Evolutionary conservation across 2,329 filamentous ascomycete species (phyloP), one percentile per base, ranked within the genome.

Genomic region (Aotearoamyces nothofagi): DNA sequence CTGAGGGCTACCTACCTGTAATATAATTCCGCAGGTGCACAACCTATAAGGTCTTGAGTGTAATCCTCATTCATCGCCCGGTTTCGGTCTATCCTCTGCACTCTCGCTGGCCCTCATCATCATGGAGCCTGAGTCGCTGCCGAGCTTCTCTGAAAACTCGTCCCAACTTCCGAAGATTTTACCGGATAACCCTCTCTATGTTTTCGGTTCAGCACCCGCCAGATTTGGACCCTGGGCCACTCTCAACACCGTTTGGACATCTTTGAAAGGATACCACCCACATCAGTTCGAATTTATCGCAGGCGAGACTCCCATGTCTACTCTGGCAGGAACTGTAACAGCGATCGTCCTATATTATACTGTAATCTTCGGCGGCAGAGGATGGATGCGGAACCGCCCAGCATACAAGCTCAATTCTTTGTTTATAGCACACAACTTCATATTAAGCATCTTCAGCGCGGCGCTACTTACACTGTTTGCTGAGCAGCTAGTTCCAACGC

Each of bases 221-320:
- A n/a, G n/a, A n/a, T n/a, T n/a, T n/a, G n/a, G n/a, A n/a, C 20
- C 20, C 10, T 22, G 20, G 58, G 58, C 4, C 54, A 53, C 38
- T 54, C 44, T 22, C 7, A 7, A 22, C 7, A 35, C 39, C 40
- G 39, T 27, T 22, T 22, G 20, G n/a, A n/a, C 24, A 14, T 26
- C 24, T 12, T 10, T 15, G 11, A 26, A 10, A 14, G 24, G 24
- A n/a, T 26, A 12, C 9, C 13, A n/a, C 9, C 10, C 24, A 9
- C 17, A 39, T 8, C 29, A 42, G 7, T 44, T 44, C 32, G 24
- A 34, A 14, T 44, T 43, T 16, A 28, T 34, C 8, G 20, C 34
- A 8, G 36, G 38, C 2, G 24, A 35, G 15, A 46, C 44, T 7
- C 39, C 41, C 4, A 30, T 46, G 23, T 43, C 44, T n/a, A 46